phyloP scores from a whole-genome alignment of 2,329 filamentous ascomycete species.

The Fusarium foetens region DNA sequence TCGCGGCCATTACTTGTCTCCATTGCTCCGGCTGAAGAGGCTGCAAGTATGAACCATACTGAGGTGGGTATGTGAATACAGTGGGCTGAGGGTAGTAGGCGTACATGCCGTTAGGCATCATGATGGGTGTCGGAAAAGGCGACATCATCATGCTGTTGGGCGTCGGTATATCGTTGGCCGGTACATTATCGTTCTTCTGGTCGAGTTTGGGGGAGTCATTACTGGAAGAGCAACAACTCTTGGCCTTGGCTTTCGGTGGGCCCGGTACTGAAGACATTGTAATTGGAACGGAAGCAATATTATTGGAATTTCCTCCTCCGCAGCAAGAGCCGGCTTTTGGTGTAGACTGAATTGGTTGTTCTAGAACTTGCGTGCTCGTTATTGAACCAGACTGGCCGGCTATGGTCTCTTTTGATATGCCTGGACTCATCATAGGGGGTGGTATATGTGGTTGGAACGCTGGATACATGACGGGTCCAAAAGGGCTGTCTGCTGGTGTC shows the following conservation, averaged over 20 bases:
- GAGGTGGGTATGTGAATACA: conserved; percentile 63
- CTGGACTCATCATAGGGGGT: conserved; percentile 36
- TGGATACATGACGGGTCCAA: conserved; percentile 46
- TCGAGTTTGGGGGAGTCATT: conserved; percentile 37
- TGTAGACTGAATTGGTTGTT: conserved; percentile 24
- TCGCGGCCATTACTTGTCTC: conserved; percentile 58
- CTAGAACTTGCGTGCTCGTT: conserved; percentile 35
- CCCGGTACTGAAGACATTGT: conserved; percentile 32
- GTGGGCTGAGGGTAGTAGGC: conserved; percentile 56
- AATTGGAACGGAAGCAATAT: conserved; percentile 14
- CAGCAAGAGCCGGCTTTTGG: conserved; percentile 52
- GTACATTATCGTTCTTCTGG: conserved; percentile 29
- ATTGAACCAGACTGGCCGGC: conserved; percentile 34
- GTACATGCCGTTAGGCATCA: conserved; percentile 54
- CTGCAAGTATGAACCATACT: conserved; percentile 65
- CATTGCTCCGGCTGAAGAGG: conserved; percentile 65
- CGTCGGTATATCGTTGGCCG: conserved; percentile 35
- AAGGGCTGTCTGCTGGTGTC: conserved; percentile 41
- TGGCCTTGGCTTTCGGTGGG: conserved; percentile 31
- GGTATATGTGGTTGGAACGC: conserved; percentile 48
- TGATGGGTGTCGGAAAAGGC: conserved; percentile 50
- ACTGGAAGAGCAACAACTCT: conserved; percentile 47
- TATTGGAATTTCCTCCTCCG: conserved; percentile 33
- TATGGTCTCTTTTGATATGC: conserved; percentile 25
- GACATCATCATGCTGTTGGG: conserved; percentile 48